Evolutionary conservation across 441 rosid genomes (phyloP), one percentile per base, ranked within the genome.

Genomic region (Viola pubescens): DNA sequence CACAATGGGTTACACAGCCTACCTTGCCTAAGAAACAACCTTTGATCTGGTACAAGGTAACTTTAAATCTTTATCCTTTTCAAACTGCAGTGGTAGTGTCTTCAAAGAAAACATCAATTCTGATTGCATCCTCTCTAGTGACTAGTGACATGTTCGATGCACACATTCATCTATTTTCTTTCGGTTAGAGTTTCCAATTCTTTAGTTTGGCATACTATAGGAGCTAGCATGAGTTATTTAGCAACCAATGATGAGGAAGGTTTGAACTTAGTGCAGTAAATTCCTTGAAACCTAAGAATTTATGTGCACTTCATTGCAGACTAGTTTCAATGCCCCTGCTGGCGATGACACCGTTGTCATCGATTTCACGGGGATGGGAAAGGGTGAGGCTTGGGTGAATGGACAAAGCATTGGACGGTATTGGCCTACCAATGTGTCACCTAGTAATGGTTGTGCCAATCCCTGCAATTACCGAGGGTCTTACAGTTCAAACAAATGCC

Each of bases 361-460:
- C 54, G 96, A 94, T 79, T 88, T 90, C 75, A 79, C 83, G 0
- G 96, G 96, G 41, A 75, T 87, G 91, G 91, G 94, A 14, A 94
- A 94, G 73, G 99, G 99, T 6, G 86, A 83, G 72, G 99, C 96
- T 9, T 94, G 99, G 99, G 89, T 89, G 56, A 94, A 94, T 38
- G 97, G 97, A 60, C 94, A 86, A 75, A 90, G 97, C 74, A 88
- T 90, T 58, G 99, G 99, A 53, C 80, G 97, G 19, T 94, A 84
- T 73, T 94, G 99, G 99, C 97, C 97, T 37, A 78, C 86, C n/a
- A 67, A 73, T 66, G 38, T 72, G 1, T 59, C 97, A 46, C 70
- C 75, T 19, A 73, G 39, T 52, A 50, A 72, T 6, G 95, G 89
- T 60, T 89, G 99, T 26, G 34, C 34, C 73, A 64, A 81, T 0